Percentiles rank a stretch among this genome's conserved stretches.
Evolutionary conservation across 805 yeast genomes (phyloP).

Genomic region (Komagataella pastoris): DNA sequence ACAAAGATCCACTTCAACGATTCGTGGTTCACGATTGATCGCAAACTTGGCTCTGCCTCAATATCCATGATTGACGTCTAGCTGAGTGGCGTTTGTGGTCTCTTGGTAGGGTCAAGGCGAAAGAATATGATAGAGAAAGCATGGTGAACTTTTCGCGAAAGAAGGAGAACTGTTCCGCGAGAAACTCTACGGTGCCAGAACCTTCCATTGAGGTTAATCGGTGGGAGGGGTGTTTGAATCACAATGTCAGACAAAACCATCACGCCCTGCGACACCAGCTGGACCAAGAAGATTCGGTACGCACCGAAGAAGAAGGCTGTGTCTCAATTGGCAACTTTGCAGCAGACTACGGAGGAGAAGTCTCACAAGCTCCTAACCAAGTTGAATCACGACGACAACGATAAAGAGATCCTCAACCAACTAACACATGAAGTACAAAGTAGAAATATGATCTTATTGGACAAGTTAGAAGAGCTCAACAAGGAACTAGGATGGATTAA

Average conservation of each 20-base stretch:
- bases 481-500: background rate
- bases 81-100: background rate
- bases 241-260: background rate
- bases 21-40: constrained; percentile 48
- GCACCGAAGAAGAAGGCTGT: background rate
- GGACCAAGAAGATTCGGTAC: background rate
- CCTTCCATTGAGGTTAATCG: background rate
- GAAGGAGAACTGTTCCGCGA: background rate
- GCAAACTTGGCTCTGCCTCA: constrained; percentile 58
- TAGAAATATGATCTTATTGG: background rate
- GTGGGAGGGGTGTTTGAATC: background rate
- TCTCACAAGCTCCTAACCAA: background rate
- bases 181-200: background rate
- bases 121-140: background rate
- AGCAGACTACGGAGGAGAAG: background rate
- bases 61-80: constrained; percentile 25
- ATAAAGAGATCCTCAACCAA: background rate
- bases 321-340: background rate
- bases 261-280: background rate
- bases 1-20: constrained; percentile 92
- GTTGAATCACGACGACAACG: background rate
- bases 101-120: background rate
- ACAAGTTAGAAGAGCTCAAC: background rate
- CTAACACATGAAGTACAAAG: background rate
- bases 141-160: background rate